Conservation (phyloP, 768 basidiomycete genomes). For the Podaxis mareebaensis region DNA sequence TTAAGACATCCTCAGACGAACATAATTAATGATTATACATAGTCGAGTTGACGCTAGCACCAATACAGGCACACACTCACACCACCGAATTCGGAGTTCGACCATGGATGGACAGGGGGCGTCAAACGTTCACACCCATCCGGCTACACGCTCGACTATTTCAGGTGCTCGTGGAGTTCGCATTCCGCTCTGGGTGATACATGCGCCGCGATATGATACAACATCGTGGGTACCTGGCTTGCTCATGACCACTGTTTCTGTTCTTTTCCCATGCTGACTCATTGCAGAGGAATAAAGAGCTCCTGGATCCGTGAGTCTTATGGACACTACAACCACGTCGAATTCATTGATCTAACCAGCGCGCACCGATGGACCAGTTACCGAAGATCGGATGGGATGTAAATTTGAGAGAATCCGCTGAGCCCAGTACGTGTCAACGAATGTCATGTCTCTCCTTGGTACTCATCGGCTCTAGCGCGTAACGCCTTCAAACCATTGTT, state of each 20-base stretch:
- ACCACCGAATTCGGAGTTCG: too few species aligned
- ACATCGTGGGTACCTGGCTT: not conserved
- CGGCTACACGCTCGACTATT: too few species aligned
- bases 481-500: slow-evolving; percentile 51
- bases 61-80: too few species aligned
- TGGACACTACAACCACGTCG: not conserved
- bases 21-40: too few species aligned
- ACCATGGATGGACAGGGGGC: too few species aligned
- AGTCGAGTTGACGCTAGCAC: too few species aligned
- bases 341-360: not conserved
- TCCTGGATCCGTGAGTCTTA: not conserved
- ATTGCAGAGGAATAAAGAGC: not conserved
- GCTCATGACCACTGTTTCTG: not conserved
- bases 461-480: slow-evolving; percentile 35
- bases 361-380: not conserved
- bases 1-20: too few species aligned
- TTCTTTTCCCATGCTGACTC: not conserved
- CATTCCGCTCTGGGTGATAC: too few species aligned
- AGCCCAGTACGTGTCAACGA: not conserved
- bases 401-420: not conserved
- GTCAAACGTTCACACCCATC: too few species aligned
- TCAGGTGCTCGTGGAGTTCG: too few species aligned
- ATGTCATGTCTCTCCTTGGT: not conserved
- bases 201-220: not conserved
- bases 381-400: not conserved